These are phyloP conservation scores for Starmerella vaccinii DNA, from an alignment of 805 yeast species.

Conservation along the genomic window DNA sequence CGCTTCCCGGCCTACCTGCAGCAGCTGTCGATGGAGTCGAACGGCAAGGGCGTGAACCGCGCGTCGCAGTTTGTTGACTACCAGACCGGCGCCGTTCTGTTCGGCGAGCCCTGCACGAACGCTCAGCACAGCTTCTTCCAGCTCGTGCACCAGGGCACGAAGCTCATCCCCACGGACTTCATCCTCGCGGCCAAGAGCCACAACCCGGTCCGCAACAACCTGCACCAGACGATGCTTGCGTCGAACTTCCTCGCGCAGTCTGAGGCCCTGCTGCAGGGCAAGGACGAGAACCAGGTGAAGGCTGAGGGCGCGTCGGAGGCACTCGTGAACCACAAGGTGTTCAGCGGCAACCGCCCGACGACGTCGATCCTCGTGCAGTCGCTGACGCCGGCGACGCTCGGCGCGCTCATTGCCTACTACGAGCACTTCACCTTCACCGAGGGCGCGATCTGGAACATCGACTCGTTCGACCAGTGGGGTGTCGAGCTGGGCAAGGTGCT, in stretches of 20 bases:
- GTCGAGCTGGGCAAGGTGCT: constrained; percentile 97
- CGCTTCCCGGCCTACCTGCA: constrained; percentile 99
- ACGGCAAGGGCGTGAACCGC: constrained; percentile 95
- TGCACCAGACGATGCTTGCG: constrained; percentile 97
- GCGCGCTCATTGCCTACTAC: constrained; percentile 94
- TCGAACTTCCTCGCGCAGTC: constrained; percentile 98
- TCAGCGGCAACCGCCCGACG: constrained; percentile 98
- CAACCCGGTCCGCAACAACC: constrained; percentile 88
- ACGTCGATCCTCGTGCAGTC: constrained; percentile 92
- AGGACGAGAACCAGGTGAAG: constrained; percentile 64
- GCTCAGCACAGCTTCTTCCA: constrained; percentile 99
- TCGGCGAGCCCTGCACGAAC: constrained; percentile 98
- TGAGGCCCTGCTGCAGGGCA: constrained; percentile 95
- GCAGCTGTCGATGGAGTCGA: constrained; percentile 97
- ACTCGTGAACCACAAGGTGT: constrained; percentile 88
- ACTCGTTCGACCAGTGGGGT: constrained; percentile 99
- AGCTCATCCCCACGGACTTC: constrained; percentile 93
- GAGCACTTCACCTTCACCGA: constrained; percentile 95
- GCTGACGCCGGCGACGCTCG: constrained; percentile 92
- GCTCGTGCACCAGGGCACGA: constrained; percentile 97
- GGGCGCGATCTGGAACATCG: constrained; percentile 99
- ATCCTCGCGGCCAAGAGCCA: constrained; percentile 95
- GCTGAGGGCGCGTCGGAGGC: constrained; percentile 82
- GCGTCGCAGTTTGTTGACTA: constrained; percentile 83
- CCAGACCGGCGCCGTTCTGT: constrained; percentile 90